phyloP scores from a whole-genome alignment of 225 moss, liverwort and hornwort species.

The Polytrichum commune region DNA sequence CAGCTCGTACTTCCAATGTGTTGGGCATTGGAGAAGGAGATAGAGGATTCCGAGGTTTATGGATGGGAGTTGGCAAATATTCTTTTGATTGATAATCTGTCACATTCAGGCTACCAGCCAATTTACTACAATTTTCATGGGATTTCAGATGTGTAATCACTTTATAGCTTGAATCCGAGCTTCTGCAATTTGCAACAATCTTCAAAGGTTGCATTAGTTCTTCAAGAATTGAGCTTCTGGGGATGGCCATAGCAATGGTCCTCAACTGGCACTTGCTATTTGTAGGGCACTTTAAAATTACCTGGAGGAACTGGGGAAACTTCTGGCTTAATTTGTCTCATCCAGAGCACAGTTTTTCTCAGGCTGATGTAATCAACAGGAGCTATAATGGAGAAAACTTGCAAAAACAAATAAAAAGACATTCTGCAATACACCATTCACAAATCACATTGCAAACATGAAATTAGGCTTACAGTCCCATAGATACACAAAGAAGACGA shows the following conservation, averaged over 20 bases:
- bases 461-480: too few relatives aligned
- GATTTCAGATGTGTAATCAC: background rate
- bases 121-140: background rate
- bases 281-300: background rate
- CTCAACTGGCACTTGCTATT: background rate
- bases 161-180: too few relatives aligned
- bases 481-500: too few relatives aligned
- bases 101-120: conserved; percentile 8
- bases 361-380: background rate
- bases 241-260: background rate
- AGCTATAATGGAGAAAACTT: too few relatives aligned
- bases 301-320: background rate
- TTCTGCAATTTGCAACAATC: too few relatives aligned
- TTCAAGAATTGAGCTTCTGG: too few relatives aligned
- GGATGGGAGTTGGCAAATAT: too few relatives aligned
- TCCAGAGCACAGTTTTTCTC: conserved; percentile 1
- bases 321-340: background rate
- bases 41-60: too few relatives aligned
- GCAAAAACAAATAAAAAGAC: too few relatives aligned
- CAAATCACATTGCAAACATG: too few relatives aligned
- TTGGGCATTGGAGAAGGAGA: background rate
- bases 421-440: too few relatives aligned
- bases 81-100: background rate
- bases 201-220: too few relatives aligned
- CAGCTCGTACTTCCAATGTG: background rate